phyloP scores from a whole-genome alignment of 2,329 filamentous ascomycete genomes.

The Aspergillus neoniger region DNA sequence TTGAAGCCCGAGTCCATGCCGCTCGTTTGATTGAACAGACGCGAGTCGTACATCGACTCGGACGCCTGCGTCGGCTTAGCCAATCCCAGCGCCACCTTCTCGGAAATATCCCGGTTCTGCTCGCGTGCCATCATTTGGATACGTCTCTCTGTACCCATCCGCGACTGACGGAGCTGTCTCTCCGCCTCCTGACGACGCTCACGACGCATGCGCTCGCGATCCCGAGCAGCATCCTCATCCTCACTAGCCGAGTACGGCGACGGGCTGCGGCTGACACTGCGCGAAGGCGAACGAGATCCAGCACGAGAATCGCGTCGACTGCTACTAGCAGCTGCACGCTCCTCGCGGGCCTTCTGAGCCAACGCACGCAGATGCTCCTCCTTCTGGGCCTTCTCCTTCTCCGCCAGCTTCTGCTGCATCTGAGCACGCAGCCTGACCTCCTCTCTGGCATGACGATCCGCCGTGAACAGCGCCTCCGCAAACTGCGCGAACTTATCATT shows the following conservation, averaged over 20 bases:
- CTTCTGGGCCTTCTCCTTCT: constrained; percentile 94
- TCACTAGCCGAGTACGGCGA: constrained; percentile 52
- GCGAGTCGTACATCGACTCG: constrained; percentile 95
- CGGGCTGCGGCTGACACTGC: constrained; percentile 44
- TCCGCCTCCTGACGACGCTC: constrained; percentile 82
- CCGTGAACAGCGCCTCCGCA: constrained; percentile 89
- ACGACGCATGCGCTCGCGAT: constrained; percentile 73
- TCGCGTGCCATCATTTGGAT: constrained; percentile 92
- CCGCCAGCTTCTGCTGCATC: constrained; percentile 94
- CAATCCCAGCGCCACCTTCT: constrained; percentile 91
- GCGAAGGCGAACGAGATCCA: constrained; percentile 48
- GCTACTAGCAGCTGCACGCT: constrained; percentile 51
- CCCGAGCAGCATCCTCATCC: constrained; percentile 71
- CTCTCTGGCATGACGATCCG: constrained; percentile 90
- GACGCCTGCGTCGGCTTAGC: constrained; percentile 91
- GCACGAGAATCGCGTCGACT: constrained; percentile 49
- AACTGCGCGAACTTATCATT: constrained; percentile 99
- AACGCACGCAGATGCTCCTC: constrained; percentile 87
- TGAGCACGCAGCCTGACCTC: constrained; percentile 88
- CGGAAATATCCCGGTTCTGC: constrained; percentile 94
- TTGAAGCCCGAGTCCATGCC: constrained; percentile 93
- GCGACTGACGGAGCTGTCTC: constrained; percentile 84
- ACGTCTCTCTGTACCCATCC: constrained; percentile 91
- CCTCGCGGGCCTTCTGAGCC: constrained; percentile 88
- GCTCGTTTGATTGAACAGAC: constrained; percentile 90